Evolutionary conservation across 177 flowering plant species (phyloP).

Genomic region (Telopea speciosissima): DNA sequence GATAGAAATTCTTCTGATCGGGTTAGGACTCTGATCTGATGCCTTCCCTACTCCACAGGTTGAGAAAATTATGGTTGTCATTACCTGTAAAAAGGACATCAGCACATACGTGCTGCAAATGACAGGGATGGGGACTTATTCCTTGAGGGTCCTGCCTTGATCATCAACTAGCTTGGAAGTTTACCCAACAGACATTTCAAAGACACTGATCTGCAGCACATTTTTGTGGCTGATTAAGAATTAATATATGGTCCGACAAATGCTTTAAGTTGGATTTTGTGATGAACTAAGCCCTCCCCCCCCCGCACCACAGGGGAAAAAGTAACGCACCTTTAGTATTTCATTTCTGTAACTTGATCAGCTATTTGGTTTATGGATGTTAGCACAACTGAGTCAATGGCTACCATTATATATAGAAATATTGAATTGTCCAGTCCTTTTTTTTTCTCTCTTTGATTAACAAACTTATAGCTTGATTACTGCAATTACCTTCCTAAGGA

Average conservation of each 20-base stretch:
- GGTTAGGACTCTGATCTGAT: background rate
- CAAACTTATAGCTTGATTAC: background rate
- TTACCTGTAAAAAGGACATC: background rate
- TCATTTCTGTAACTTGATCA: background rate
- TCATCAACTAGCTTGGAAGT: too few species aligned
- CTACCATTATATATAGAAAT: background rate
- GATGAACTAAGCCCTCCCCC: background rate
- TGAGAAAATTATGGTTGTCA: background rate
- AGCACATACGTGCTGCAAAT: background rate
- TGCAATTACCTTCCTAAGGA: background rate
- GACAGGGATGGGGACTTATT: background rate
- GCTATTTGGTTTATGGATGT: background rate
- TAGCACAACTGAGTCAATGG: background rate
- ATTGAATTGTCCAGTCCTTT: background rate
- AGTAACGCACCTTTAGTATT: too few species aligned
- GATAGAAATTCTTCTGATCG: background rate
- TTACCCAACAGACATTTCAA: background rate
- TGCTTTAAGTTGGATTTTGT: background rate
- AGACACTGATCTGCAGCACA: background rate
- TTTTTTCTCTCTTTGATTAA: too few species aligned
- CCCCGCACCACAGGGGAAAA: too few species aligned
- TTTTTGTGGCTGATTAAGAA: background rate
- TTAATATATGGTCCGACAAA: background rate
- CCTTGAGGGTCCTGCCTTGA: background rate
- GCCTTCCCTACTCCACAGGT: background rate